A percentile compares a stretch with the other conserved stretches of the same genome.
These are phyloP conservation scores for Barnettozyma sp. DNA, from an alignment of 805 yeast species.

Conservation along the genomic window DNA sequence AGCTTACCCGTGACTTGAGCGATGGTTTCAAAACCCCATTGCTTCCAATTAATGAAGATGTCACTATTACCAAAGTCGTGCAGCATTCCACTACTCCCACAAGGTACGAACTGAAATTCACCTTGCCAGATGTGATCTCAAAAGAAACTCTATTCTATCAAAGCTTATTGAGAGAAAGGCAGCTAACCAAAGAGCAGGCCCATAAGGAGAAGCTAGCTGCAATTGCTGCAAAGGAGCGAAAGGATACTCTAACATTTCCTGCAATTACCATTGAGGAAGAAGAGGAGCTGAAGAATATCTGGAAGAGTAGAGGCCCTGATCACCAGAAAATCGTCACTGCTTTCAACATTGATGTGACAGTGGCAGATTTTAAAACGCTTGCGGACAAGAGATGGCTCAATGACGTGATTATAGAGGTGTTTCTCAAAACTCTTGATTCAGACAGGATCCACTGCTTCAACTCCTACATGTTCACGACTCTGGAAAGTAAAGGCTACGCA, in stretches of 20 bases:
- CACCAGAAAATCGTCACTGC: constrained; percentile 25
- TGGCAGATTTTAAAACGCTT: constrained; percentile 66
- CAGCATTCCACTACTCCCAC: constrained; percentile 17
- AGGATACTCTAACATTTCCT: constrained; percentile 21
- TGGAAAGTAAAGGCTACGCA: constrained; percentile 64
- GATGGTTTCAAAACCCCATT: constrained; percentile 2
- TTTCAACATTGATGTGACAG: constrained; percentile 50
- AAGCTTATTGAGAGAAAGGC: constrained; percentile 36
- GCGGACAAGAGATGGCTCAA: constrained; percentile 76
- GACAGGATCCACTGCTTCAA: constrained; percentile 61
- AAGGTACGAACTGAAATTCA: constrained; percentile 19
- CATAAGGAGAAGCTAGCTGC: constrained; percentile 27
- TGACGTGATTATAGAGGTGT: constrained; percentile 84
- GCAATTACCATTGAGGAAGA: constrained; percentile 21
- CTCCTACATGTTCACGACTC: constrained; percentile 78
- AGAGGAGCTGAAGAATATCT: constrained; percentile 22
- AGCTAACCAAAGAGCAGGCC: constrained; percentile 30
- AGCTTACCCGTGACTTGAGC: constrained; percentile 5
- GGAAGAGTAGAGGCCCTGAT: constrained; percentile 23
- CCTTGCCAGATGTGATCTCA: constrained; percentile 26
- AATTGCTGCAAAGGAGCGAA: constrained; percentile 1
- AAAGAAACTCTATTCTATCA: constrained; percentile 38
- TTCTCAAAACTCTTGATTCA: constrained; percentile 37
- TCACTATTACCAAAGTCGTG: constrained; percentile 20
- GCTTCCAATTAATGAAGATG: background rate